These are phyloP conservation scores for Lipomyces yamanashiensis DNA, from an alignment of 805 yeast genomes.

Conservation along the genomic window DNA sequence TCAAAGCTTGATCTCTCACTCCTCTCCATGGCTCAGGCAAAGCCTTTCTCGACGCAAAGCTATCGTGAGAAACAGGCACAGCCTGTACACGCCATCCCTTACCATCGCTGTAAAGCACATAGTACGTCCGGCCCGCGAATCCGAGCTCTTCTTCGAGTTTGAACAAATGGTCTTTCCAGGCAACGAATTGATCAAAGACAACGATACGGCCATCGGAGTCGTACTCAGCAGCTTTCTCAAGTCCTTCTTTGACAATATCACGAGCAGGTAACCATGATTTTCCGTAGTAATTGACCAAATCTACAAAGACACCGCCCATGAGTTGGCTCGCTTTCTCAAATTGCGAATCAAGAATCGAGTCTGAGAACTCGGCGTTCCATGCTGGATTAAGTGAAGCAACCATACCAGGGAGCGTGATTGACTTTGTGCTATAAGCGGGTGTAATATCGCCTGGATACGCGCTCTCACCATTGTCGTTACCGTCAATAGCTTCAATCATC, in stretches of 20 bases:
- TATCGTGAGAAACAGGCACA: slow-evolving; percentile 76
- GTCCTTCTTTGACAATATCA: slow-evolving; percentile 71
- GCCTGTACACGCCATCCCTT: slow-evolving; percentile 84
- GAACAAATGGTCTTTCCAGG: slow-evolving; percentile 95
- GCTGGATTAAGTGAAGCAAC: slow-evolving; percentile 82
- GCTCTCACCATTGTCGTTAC: slow-evolving; percentile 91
- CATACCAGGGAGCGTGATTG: slow-evolving; percentile 76
- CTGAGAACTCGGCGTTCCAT: slow-evolving; percentile 74
- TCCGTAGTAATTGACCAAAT: slow-evolving; percentile 71
- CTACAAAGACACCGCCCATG: slow-evolving; percentile 81
- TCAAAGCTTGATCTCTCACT: slow-evolving; percentile 83
- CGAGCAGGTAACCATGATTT: slow-evolving; percentile 92
- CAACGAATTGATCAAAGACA: slow-evolving; percentile 75
- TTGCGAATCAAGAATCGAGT: slow-evolving; percentile 62
- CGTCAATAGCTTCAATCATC: slow-evolving; percentile 90
- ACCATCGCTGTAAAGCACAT: slow-evolving; percentile 78
- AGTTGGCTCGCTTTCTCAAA: slow-evolving; percentile 74
- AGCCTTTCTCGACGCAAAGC: slow-evolving; percentile 84
- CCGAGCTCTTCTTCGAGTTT: slow-evolving; percentile 61
- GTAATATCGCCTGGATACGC: slow-evolving; percentile 63
- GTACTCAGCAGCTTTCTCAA: slow-evolving; percentile 60
- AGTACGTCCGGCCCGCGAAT: slow-evolving; percentile 54
- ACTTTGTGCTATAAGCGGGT: slow-evolving; percentile 71
- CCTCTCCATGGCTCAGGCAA: slow-evolving; percentile 95
- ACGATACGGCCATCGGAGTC: slow-evolving; percentile 76